Conservation (phyloP, 78 protist genomes). For the Bodo saltans region DNA sequence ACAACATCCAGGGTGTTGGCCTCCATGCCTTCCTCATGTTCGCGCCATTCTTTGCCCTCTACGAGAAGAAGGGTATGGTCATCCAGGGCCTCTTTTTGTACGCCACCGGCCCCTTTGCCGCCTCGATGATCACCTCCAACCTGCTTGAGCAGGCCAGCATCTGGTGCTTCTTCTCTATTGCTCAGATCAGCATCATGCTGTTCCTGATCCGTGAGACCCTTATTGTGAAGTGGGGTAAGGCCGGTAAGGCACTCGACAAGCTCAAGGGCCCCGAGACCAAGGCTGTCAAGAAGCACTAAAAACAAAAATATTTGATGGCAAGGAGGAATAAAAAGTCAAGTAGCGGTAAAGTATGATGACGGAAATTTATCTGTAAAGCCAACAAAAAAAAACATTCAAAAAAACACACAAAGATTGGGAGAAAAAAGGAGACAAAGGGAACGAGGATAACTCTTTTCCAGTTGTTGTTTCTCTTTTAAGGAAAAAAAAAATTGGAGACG, state of each 20-base stretch:
- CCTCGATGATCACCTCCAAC: constrained; percentile 31
- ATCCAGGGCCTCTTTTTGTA: constrained; percentile 36
- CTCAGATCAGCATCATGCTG: constrained; percentile 31
- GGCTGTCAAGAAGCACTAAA: too few relatives aligned
- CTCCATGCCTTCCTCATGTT: constrained; percentile 43
- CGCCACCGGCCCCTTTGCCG: constrained; percentile 29
- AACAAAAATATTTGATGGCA: too few relatives aligned
- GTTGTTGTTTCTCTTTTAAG: too few relatives aligned
- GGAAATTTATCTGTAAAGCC: too few relatives aligned
- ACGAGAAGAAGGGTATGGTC: neutral
- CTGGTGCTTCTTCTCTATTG: constrained; percentile 46
- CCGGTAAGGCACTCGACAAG: neutral
- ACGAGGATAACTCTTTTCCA: too few relatives aligned
- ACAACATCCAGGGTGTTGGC: constrained; percentile 2
- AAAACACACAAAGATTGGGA: too few relatives aligned
- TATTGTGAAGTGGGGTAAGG: constrained; percentile 4
- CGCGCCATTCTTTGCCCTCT: constrained; percentile 36
- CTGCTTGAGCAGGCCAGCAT: constrained; percentile 45
- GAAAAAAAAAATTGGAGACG: too few relatives aligned
- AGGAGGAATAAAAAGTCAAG: too few relatives aligned
- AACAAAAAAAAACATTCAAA: too few relatives aligned
- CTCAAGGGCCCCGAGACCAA: too few relatives aligned
- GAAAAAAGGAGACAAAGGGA: too few relatives aligned
- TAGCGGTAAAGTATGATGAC: too few relatives aligned
- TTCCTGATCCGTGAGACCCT: constrained; percentile 34